phyloP scores from a whole-genome alignment of 805 yeast species.

The Tetrapisispora taiwanensis region DNA sequence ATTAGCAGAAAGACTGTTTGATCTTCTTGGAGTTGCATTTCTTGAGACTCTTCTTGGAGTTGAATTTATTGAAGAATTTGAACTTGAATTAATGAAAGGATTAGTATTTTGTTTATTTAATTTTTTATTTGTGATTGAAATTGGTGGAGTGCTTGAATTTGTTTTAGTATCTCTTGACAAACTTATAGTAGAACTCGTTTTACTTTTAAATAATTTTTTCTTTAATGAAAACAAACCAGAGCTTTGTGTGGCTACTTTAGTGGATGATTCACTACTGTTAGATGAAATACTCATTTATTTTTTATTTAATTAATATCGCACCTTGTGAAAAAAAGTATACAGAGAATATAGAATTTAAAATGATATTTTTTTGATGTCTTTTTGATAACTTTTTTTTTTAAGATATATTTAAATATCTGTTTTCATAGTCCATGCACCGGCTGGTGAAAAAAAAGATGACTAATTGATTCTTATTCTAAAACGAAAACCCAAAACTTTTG shows the following conservation, averaged over 20 bases:
- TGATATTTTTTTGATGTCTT: no score
- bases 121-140: not conserved
- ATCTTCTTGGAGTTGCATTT: not conserved
- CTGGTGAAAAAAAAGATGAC: no score
- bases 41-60: not conserved
- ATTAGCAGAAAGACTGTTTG: not conserved
- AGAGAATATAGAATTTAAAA: no score
- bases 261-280: not conserved
- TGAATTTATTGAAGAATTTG: not conserved
- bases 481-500: no score
- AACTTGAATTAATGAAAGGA: not conserved
- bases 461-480: no score
- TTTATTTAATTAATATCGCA: no score
- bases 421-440: no score
- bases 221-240: conserved; percentile 3
- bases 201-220: conserved; percentile 1
- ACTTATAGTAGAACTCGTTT: not conserved
- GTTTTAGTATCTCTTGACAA: not conserved
- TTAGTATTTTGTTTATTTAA: conserved; percentile 1
- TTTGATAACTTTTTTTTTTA: no score
- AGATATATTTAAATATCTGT: no score
- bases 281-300: not conserved
- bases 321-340: no score
- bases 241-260: not conserved
- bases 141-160: not conserved